These are phyloP conservation scores for Ensete ventricosum DNA, from an alignment of 176 grass and related monocot genomes.

Conservation along the genomic window DNA sequence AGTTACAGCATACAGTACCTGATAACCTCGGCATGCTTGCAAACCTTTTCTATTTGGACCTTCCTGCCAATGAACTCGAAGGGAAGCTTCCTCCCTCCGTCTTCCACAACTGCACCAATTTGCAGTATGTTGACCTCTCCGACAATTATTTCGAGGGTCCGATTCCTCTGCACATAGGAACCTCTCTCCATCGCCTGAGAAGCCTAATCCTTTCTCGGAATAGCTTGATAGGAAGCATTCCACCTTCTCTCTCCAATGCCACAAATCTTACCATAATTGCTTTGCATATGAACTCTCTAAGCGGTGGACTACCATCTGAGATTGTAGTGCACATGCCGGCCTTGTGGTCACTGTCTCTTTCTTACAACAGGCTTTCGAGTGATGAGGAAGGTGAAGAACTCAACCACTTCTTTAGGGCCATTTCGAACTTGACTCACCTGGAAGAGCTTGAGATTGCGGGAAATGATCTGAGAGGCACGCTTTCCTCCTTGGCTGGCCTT, in stretches of 20 bases:
- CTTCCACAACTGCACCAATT: conserved; percentile 6
- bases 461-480: neutral
- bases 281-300: neutral
- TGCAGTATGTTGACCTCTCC: neutral
- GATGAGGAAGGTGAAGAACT: neutral
- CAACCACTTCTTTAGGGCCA: conserved; percentile 5
- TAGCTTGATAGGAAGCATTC: neutral
- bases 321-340: neutral
- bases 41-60: neutral
- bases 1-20: neutral
- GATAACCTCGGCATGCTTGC: conserved; percentile 2
- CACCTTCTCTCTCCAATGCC: conserved; percentile 9
- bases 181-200: neutral
- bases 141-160: neutral
- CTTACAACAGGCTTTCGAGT: neutral
- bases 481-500: neutral
- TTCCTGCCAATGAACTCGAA: neutral
- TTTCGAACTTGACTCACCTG: conserved; percentile 13
- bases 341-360: neutral
- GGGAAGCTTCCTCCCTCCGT: neutral
- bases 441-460: neutral
- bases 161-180: conserved; percentile 1
- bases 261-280: neutral
- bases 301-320: conserved; percentile 8
- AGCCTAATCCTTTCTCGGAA: neutral